Conservation (phyloP, 768 basidiomycete species). For the Leucocoprinus sp. region DNA sequence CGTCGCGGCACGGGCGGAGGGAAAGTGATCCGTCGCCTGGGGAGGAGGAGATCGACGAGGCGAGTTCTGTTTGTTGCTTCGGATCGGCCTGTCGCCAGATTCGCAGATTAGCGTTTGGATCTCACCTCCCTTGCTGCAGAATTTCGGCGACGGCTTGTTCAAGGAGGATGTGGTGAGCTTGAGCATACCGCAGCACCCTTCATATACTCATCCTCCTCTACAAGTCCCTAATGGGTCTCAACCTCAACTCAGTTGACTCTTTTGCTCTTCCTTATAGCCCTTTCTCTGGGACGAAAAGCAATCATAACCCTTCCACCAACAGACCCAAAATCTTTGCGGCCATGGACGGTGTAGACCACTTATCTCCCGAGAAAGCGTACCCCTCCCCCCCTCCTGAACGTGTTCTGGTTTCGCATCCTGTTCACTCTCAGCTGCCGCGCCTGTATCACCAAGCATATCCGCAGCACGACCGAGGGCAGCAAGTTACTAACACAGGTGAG, state of each 20-base stretch:
- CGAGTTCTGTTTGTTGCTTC: slow-evolving; percentile 7
- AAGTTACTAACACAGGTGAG: no score
- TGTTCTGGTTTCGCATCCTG: not conserved
- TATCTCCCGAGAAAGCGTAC: slow-evolving; percentile 1
- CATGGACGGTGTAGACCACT: slow-evolving; percentile 25
- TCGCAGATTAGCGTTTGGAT: slow-evolving; percentile 15
- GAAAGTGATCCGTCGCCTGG: no score
- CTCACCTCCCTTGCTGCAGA: slow-evolving; percentile 10
- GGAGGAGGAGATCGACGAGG: slow-evolving; percentile 22
- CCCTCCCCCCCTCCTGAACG: slow-evolving; percentile 11
- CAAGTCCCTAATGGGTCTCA: slow-evolving; percentile 6
- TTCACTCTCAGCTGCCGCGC: not conserved
- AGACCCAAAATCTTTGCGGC: slow-evolving; percentile 61
- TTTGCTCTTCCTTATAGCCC: not conserved
- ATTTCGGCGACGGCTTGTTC: slow-evolving; percentile 9
- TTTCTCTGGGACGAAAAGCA: slow-evolving; percentile 12
- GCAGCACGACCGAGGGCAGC: no score
- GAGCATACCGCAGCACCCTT: slow-evolving; percentile 17
- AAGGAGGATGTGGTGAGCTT: slow-evolving; percentile 17
- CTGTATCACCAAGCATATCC: not conserved
- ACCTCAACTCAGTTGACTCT: not conserved
- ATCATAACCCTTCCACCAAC: slow-evolving; percentile 21
- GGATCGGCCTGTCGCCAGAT: slow-evolving; percentile 14
- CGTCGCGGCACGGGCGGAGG: no score
- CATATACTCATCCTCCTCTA: not conserved